phyloP scores from a whole-genome alignment of 129 eudicot genomes.

The Scalesia atractyloides region DNA sequence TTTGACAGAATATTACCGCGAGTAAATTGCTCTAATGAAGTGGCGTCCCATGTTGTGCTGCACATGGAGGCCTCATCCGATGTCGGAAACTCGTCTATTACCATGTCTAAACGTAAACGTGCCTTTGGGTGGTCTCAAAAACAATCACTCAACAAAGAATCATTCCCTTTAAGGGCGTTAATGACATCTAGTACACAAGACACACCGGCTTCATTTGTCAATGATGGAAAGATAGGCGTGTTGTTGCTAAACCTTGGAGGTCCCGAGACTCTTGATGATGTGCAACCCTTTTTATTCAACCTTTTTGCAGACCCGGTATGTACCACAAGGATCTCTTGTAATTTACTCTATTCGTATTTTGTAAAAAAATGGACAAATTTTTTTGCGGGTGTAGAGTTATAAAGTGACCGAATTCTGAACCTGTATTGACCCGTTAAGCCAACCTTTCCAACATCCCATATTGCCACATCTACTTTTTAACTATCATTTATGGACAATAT shows the following conservation, averaged over 20 bases:
- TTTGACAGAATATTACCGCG: slow-evolving; percentile 57
- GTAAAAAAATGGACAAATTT: background rate
- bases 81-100: slow-evolving; percentile 38
- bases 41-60: slow-evolving; percentile 37
- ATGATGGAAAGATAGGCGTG: slow-evolving; percentile 82
- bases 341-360: background rate
- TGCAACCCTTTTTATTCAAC: slow-evolving; percentile 89
- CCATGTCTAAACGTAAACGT: slow-evolving; percentile 42
- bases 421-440: background rate
- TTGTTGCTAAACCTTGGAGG: slow-evolving; percentile 94
- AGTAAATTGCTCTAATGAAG: slow-evolving; percentile 45
- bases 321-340: slow-evolving; percentile 1
- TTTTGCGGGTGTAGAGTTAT: background rate
- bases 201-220: slow-evolving; percentile 38
- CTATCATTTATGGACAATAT: background rate
- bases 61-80: slow-evolving; percentile 46
- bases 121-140: slow-evolving; percentile 48
- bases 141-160: slow-evolving; percentile 38
- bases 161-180: slow-evolving; percentile 50
- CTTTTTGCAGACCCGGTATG: slow-evolving; percentile 96
- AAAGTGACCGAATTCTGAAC: background rate
- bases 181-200: slow-evolving; percentile 57
- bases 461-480: background rate
- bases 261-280: slow-evolving; percentile 96
- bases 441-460: background rate